Conservation (phyloP, 2,329 filamentous ascomycete genomes). For the Neodidymelliopsis sp. region DNA sequence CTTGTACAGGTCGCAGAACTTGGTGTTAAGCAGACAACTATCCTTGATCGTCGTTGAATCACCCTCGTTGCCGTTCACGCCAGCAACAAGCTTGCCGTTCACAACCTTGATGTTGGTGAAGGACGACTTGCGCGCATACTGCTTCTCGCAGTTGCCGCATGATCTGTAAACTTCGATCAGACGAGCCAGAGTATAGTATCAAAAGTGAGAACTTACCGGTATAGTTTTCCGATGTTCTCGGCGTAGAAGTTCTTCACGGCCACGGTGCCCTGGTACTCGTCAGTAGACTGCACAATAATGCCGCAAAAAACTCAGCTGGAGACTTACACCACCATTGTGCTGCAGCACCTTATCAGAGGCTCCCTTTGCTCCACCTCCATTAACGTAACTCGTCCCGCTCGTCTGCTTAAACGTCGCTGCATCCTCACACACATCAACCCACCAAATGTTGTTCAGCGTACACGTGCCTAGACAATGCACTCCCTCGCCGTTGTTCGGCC, state of each 20-base stretch:
- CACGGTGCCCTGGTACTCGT: slow-evolving; percentile 29
- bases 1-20: slow-evolving; percentile 39
- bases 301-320: too few species aligned
- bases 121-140: slow-evolving; percentile 35
- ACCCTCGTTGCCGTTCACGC: slow-evolving; percentile 43
- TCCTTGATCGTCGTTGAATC: slow-evolving; percentile 33
- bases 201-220: too few species aligned
- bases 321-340: slow-evolving; percentile 37
- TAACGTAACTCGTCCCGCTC: slow-evolving; percentile 34
- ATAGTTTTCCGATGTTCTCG: slow-evolving; percentile 41
- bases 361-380: slow-evolving; percentile 38
- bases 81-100: slow-evolving; percentile 31
- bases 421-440: slow-evolving; percentile 50
- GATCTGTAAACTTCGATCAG: too few species aligned
- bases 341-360: slow-evolving; percentile 44
- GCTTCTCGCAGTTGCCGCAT: slow-evolving; percentile 42
- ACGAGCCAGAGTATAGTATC: too few species aligned
- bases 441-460: slow-evolving; percentile 51
- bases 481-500: slow-evolving; percentile 56
- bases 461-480: slow-evolving; percentile 61
- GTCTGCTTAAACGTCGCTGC: slow-evolving; percentile 44
- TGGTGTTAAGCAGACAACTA: slow-evolving; percentile 33
- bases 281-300: background rate
- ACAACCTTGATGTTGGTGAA: slow-evolving; percentile 36
- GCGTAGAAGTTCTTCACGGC: slow-evolving; percentile 42